phyloP scores from a whole-genome alignment of 2,329 filamentous ascomycete genomes.

The Fonsecaea monophora region DNA sequence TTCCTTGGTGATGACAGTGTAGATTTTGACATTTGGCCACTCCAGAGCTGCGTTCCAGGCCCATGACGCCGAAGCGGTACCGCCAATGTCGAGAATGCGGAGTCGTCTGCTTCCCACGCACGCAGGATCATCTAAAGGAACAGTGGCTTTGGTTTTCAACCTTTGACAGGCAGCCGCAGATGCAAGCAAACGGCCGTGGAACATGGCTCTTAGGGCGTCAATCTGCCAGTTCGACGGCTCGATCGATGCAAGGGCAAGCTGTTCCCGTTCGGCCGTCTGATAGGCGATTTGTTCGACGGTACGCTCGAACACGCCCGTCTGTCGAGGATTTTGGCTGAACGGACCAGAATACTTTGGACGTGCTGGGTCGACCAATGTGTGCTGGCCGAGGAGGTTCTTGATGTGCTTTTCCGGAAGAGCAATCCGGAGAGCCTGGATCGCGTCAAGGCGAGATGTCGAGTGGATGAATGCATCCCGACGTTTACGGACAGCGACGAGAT shows the following conservation, averaged over 20 bases:
- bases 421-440: slow-evolving; percentile 81
- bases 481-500: slow-evolving; percentile 70
- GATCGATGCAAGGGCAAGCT: slow-evolving; percentile 77
- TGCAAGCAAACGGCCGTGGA: slow-evolving; percentile 66
- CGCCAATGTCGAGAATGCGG: slow-evolving; percentile 84
- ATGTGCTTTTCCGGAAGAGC: slow-evolving; percentile 75
- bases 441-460: slow-evolving; percentile 83
- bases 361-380: slow-evolving; percentile 75
- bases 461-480: slow-evolving; percentile 81
- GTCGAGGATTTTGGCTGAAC: slow-evolving; percentile 73
- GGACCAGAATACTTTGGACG: slow-evolving; percentile 73
- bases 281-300: slow-evolving; percentile 48
- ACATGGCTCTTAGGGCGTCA: slow-evolving; percentile 66
- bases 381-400: slow-evolving; percentile 83
- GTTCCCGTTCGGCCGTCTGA: slow-evolving; percentile 71
- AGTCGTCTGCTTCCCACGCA: slow-evolving; percentile 55
- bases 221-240: slow-evolving; percentile 67
- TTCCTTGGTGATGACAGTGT: slow-evolving; percentile 81
- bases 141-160: slow-evolving; percentile 38
- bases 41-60: slow-evolving; percentile 90
- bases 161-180: slow-evolving; percentile 55
- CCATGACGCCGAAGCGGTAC: slow-evolving; percentile 87
- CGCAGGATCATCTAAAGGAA: slow-evolving; percentile 38
- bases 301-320: slow-evolving; percentile 59
- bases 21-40: slow-evolving; percentile 83